Conservation (phyloP, 1,139 yeast species). For the Zygoascus hellenicus region DNA sequence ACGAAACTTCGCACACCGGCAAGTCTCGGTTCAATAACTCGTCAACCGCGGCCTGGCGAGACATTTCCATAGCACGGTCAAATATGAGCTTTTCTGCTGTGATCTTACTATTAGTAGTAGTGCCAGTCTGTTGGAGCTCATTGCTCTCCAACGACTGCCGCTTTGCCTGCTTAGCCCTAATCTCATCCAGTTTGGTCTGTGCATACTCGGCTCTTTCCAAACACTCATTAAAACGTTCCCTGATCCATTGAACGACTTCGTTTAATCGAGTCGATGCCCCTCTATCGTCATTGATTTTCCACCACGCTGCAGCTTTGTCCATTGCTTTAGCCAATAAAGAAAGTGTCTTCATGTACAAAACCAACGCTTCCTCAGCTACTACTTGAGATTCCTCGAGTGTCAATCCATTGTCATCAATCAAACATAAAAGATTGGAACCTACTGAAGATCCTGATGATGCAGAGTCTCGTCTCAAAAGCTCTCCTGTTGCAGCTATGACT, state of each 20-base stretch:
- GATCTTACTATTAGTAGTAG: constrained; percentile 24
- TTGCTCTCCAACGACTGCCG: not conserved
- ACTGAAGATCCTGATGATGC: constrained; percentile 2
- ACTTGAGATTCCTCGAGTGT: constrained; percentile 56
- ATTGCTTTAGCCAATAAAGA: constrained; percentile 80
- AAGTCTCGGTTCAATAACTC: constrained; percentile 75
- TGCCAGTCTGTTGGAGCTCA: not conserved
- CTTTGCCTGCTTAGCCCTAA: constrained; percentile 2
- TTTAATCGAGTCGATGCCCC: constrained; percentile 50
- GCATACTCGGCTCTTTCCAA: constrained; percentile 83
- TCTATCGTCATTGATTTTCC: constrained; percentile 51
- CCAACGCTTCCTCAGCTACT: constrained; percentile 82
- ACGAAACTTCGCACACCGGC: constrained; percentile 76
- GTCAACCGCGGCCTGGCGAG: constrained; percentile 82
- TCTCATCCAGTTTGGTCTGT: constrained; percentile 35
- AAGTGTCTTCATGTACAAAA: constrained; percentile 74
- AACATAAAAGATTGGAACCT: constrained; percentile 12
- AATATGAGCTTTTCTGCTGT: constrained; percentile 81
- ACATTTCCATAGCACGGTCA: constrained; percentile 89
- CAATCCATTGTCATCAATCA: constrained; percentile 39
- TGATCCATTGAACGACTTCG: constrained; percentile 85
- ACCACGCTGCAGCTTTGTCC: constrained; percentile 82
- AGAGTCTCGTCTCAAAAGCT: constrained; percentile 2
- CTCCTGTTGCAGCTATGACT: not conserved
- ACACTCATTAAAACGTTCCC: constrained; percentile 83